Base-by-base conservation (phyloP, 1,284 basidiomycete genomes). In the Ceratobasidium sp. region DNA sequence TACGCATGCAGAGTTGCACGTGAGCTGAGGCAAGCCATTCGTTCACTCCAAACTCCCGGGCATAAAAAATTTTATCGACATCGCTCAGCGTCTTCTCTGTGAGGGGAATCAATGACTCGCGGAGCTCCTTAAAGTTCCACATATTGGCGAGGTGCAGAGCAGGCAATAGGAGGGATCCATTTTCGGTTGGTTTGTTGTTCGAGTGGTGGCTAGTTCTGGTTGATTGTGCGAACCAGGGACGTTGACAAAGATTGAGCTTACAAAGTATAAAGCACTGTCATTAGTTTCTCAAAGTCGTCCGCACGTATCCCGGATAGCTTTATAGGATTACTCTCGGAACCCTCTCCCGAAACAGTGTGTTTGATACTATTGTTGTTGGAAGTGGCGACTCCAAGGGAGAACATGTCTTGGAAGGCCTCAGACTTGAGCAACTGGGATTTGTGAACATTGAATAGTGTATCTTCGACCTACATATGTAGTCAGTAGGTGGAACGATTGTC, bases 91-190 rank as follows among this genome's bases (percentile, higher is more conserved):
- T 53, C 15, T 28, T 53, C 46, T 49, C 66, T 9, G 66, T 33
- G 18, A 55, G 64, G 3, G 63, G 51, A n/a, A 33, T 44, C 39
- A 46, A 46, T 20, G 55, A 60, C 10, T 5, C 64, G 26, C 78
- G 71, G 3, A 79, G 44, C 20, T 20, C 28, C 13, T 61, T 44
- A 15, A 79, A 79, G 33, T 67, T 64, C 78, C 78, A 79, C 78
- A 79, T 79, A 23, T 71, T 79, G 13, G 78, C 44, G 39, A 79
- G 72, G 42, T 66, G 78, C 3, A 79, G 63, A 1, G 72, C 72
- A 20, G 78, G 66, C 9, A 68, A 13, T 10, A 68, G 12, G 26
- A 53, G 12, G 33, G 66, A 51, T 1, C 6, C 46, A 15, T 68
- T 46, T n/a, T 49, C 23, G 15, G 23, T 13, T 39, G 66, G 66